These are phyloP conservation scores for Trifolium dubium DNA, from an alignment of 306 rosid species.

Conservation along the genomic window DNA sequence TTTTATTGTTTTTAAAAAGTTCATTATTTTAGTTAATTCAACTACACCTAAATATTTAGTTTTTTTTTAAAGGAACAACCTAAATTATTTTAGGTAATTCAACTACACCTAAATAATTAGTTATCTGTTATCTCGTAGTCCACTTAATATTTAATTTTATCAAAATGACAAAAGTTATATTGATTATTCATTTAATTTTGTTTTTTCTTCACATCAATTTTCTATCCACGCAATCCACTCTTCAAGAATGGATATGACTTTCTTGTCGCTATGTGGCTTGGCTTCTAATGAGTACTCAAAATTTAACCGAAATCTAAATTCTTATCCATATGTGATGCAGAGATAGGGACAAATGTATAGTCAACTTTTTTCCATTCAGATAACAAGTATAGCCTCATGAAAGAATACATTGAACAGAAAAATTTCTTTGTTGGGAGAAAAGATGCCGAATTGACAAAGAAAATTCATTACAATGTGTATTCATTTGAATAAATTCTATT, in stretches of 20 bases:
- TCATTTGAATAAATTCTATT: conserved; percentile 53
- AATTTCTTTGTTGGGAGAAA: conserved; percentile 40
- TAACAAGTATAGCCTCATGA: conserved; percentile 3
- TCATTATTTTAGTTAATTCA: too few relatives aligned
- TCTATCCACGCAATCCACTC: not conserved
- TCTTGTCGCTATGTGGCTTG: not conserved
- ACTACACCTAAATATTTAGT: too few relatives aligned
- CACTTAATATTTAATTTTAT: not conserved
- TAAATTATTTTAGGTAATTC: too few relatives aligned
- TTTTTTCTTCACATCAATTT: not conserved
- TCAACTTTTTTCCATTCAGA: not conserved
- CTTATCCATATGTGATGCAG: not conserved
- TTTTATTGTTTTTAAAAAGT: too few relatives aligned
- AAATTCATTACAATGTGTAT: conserved; percentile 54
- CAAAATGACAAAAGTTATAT: not conserved
- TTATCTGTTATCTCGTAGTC: not conserved
- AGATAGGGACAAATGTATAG: not conserved
- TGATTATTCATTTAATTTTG: not conserved
- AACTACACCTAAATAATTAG: too few relatives aligned
- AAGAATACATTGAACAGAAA: conserved; percentile 29
- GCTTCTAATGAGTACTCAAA: conserved; percentile 27
- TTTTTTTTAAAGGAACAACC: too few relatives aligned
- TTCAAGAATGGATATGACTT: not conserved
- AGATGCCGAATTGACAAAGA: conserved; percentile 43
- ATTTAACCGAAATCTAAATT: not conserved